Percentiles rank a stretch among this genome's conserved stretches.
phyloP scores from a whole-genome alignment of 139 green algal genomes.

The Chlorella sp. region DNA sequence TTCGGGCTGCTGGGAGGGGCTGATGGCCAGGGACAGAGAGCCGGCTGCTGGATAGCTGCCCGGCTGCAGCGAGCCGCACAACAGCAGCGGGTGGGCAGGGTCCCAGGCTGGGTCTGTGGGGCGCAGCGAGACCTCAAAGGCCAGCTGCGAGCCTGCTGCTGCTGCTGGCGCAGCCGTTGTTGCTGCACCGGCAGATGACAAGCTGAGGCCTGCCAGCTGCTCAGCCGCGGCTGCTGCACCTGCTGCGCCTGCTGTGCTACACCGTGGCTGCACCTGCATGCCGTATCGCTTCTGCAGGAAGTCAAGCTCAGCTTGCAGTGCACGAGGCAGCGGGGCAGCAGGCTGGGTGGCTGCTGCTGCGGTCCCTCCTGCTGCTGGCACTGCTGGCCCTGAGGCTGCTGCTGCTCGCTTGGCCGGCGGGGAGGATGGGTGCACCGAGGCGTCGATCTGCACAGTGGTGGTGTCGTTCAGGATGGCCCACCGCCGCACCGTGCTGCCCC shows the following conservation, averaged over 20 bases:
- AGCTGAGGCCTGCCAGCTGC: background rate
- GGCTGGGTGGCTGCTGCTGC: background rate
- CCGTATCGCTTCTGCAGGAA: background rate
- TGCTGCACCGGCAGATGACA: background rate
- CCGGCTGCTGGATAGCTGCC: background rate
- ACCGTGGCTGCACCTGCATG: background rate
- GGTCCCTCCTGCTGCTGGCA: background rate
- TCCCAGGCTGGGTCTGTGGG: constrained; percentile 42
- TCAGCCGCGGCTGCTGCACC: background rate
- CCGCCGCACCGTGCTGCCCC: constrained; percentile 13
- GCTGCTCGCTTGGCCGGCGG: no score
- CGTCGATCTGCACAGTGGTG: constrained; percentile 7
- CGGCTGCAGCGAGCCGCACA: background rate
- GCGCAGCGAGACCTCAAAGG: constrained; percentile 17
- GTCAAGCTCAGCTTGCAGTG: constrained; percentile 13
- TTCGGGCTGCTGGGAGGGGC: background rate
- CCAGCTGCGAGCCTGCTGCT: background rate
- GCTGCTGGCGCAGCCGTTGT: background rate
- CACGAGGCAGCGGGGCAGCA: background rate
- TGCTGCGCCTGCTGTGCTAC: background rate
- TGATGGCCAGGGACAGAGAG: background rate
- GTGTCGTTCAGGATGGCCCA: constrained; percentile 34
- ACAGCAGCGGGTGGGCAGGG: background rate
- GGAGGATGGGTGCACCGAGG: constrained; percentile 1
- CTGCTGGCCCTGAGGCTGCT: background rate